phyloP scores from a whole-genome alignment of 305 asterid genomes.

The Coffea humblotiana region DNA sequence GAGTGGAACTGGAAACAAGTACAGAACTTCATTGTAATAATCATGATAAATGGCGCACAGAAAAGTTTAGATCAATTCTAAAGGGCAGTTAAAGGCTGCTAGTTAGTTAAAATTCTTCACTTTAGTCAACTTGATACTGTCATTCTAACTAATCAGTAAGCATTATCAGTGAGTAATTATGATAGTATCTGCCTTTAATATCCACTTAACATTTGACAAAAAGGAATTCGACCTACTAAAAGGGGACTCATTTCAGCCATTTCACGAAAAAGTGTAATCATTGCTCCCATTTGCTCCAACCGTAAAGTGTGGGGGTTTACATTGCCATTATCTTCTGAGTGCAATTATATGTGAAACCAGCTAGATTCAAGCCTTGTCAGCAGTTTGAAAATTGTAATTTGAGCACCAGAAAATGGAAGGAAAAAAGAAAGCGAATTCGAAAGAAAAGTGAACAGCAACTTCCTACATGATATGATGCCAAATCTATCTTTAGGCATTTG shows the following conservation, averaged over 20 bases:
- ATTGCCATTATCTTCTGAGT: background rate
- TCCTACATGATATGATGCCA: slow-evolving; percentile 1
- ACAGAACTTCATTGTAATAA: slow-evolving; percentile 7
- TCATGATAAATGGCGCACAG: slow-evolving; percentile 2
- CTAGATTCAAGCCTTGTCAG: background rate
- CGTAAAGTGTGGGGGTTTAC: background rate
- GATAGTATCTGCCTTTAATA: slow-evolving; percentile 20
- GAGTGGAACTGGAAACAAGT: slow-evolving; percentile 10
- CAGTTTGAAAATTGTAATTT: background rate
- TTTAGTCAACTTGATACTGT: slow-evolving; percentile 13
- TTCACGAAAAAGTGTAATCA: slow-evolving; percentile 29
- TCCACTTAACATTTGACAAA: slow-evolving; percentile 15
- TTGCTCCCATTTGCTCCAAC: slow-evolving; percentile 29
- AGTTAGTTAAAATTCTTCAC: slow-evolving; percentile 12
- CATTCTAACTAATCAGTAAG: slow-evolving; percentile 13
- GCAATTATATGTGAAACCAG: background rate
- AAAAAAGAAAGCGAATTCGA: background rate
- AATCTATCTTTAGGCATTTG: background rate
- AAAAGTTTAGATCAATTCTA: slow-evolving; percentile 2
- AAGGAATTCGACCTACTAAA: slow-evolving; percentile 18
- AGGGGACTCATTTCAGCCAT: slow-evolving; percentile 17
- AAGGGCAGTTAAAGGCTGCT: slow-evolving; percentile 16
- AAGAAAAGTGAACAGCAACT: background rate
- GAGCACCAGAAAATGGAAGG: background rate
- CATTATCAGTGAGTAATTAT: slow-evolving; percentile 31